Conservation (phyloP, 2,329 filamentous ascomycete genomes). For the Verticillium nubilum region DNA sequence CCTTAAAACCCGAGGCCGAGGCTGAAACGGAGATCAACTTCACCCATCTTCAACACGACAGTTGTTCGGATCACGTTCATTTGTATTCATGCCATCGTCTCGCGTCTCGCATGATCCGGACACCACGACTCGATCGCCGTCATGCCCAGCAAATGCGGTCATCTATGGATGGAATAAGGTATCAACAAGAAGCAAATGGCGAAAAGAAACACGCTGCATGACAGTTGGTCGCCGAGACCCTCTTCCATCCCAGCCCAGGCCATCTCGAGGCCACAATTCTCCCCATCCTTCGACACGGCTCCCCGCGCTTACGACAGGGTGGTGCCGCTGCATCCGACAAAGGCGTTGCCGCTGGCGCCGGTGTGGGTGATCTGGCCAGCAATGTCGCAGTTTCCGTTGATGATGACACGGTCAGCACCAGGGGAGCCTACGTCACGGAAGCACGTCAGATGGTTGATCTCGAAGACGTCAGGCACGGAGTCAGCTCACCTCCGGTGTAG, state of each 20-base stretch:
- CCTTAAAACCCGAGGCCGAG: too few species aligned
- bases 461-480: too few species aligned
- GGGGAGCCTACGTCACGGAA: constrained; percentile 43
- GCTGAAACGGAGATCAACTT: not conserved
- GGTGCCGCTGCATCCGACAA: constrained; percentile 50
- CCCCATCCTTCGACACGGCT: not conserved
- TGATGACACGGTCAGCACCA: constrained; percentile 64
- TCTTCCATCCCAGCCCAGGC: not conserved
- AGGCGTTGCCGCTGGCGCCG: constrained; percentile 63
- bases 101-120: not conserved
- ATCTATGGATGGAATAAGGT: not conserved
- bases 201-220: not conserved
- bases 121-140: not conserved
- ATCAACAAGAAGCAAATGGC: not conserved
- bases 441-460: not conserved
- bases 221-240: not conserved
- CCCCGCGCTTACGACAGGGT: not conserved
- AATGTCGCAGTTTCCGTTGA: constrained; percentile 40
- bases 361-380: constrained; percentile 67
- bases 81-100: not conserved
- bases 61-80: not conserved
- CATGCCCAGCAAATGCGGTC: not conserved
- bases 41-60: not conserved
- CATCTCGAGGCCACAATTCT: not conserved
- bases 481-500: constrained; percentile 46